Evolutionary conservation across 163 green algal species (phyloP).

Genomic region (Prototheca wickerhamii): DNA sequence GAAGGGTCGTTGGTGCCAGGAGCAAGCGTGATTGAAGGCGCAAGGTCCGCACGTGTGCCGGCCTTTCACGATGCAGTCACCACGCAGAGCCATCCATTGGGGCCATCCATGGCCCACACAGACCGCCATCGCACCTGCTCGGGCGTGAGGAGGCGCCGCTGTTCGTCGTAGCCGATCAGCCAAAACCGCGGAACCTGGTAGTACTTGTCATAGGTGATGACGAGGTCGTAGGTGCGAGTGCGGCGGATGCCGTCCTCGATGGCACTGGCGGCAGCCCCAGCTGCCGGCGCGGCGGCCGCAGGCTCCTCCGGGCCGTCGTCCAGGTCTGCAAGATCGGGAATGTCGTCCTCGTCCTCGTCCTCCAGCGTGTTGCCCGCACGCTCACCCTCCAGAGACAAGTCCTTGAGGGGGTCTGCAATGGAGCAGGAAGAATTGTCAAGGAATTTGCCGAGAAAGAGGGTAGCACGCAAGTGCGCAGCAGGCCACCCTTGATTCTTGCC

Average conservation of each 20-base stretch:
- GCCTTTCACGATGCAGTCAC: background rate
- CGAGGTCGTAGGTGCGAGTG: slow-evolving; percentile 83
- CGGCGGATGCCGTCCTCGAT: slow-evolving; percentile 45
- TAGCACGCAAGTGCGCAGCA: too few relatives aligned
- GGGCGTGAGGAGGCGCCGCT: slow-evolving; percentile 46
- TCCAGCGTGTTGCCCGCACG: slow-evolving; percentile 4
- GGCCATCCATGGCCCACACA: background rate
- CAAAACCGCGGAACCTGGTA: slow-evolving; percentile 77
- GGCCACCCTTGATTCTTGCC: too few relatives aligned
- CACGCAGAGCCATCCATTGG: background rate
- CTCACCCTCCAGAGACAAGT: background rate
- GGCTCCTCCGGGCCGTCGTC: slow-evolving; percentile 49
- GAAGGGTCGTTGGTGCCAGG: background rate
- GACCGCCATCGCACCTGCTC: too few relatives aligned
- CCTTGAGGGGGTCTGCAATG: background rate
- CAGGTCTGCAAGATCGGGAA: slow-evolving; percentile 67
- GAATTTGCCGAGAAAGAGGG: background rate
- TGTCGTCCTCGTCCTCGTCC: slow-evolving; percentile 42
- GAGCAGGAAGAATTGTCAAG: too few relatives aligned
- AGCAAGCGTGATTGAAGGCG: background rate
- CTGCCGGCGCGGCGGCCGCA: slow-evolving; percentile 45
- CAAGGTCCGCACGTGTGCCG: background rate
- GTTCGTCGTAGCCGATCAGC: slow-evolving; percentile 81
- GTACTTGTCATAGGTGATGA: slow-evolving; percentile 88
- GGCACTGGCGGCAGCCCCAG: background rate